Evolutionary conservation across 2,329 filamentous ascomycete species (phyloP).

Genomic region (Trematosphaeria pertusa): DNA sequence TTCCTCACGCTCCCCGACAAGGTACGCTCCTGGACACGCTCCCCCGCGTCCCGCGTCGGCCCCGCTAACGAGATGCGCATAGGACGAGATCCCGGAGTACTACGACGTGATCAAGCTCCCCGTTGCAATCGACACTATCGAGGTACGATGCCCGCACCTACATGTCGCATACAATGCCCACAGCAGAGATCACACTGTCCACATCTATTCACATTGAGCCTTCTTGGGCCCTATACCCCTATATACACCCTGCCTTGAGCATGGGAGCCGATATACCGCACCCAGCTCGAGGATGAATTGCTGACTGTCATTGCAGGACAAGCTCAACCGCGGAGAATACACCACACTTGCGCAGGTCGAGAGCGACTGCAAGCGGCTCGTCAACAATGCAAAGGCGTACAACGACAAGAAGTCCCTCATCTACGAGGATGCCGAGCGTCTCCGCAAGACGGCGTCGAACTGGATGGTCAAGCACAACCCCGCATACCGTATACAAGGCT

Average conservation of each 20-base stretch:
- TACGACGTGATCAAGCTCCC: conserved; percentile 80
- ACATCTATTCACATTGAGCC: background rate
- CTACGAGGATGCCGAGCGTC: conserved; percentile 84
- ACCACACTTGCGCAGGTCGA: conserved; percentile 75
- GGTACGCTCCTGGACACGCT: conserved; percentile 43
- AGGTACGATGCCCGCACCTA: conserved; percentile 53
- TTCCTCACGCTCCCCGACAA: conserved; percentile 75
- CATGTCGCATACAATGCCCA: background rate
- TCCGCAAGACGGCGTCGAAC: conserved; percentile 85
- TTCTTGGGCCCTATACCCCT: background rate
- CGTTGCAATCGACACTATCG: conserved; percentile 77
- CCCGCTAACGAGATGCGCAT: conserved; percentile 31
- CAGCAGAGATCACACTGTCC: conserved; percentile 4
- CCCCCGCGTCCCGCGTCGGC: conserved; percentile 10
- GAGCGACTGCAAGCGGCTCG: conserved; percentile 86
- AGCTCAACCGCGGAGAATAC: conserved; percentile 74
- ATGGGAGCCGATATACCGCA: background rate
- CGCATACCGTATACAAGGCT: conserved; percentile 72
- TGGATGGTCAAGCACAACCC: conserved; percentile 89
- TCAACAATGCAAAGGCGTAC: conserved; percentile 85
- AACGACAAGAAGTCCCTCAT: conserved; percentile 75
- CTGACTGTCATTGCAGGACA: conserved; percentile 54
- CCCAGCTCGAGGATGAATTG: conserved; percentile 3
- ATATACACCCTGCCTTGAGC: background rate
- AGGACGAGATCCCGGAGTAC: conserved; percentile 72